Conservation (phyloP, 257 asterid genomes). For the Salvia hispanica region DNA sequence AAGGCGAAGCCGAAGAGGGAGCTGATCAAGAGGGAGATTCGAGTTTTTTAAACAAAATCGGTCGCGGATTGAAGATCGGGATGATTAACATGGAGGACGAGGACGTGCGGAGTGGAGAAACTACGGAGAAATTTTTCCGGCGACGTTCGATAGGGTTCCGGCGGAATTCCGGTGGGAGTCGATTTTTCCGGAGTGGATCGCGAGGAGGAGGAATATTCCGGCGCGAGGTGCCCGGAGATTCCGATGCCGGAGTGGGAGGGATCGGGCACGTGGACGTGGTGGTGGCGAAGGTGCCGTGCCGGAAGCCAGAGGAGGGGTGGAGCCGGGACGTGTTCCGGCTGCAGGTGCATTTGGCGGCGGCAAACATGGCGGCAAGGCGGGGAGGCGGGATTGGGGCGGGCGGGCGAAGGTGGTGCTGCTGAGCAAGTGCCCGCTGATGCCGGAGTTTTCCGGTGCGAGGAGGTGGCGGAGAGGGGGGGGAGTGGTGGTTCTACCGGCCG, state of each 20-base stretch:
- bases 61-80: constrained; percentile 58
- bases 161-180: constrained; percentile 67
- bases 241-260: constrained; percentile 64
- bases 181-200: constrained; percentile 93
- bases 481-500: constrained; percentile 80
- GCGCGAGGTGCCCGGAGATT: constrained; percentile 78
- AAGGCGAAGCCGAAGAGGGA: constrained; percentile 40
- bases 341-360: constrained; percentile 72
- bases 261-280: constrained; percentile 55
- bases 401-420: constrained; percentile 59
- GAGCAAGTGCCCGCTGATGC: constrained; percentile 80
- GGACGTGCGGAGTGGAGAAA: constrained; percentile 61
- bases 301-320: constrained; percentile 58
- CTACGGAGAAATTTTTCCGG: constrained; percentile 38
- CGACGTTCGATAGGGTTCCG: constrained; percentile 53
- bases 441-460: constrained; percentile 84
- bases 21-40: constrained; percentile 60
- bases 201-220: constrained; percentile 87
- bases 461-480: constrained; percentile 60
- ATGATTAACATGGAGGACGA: constrained; percentile 84
- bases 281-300: constrained; percentile 75
- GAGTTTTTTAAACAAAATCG: constrained; percentile 53
- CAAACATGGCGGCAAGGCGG: constrained; percentile 61
- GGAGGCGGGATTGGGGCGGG: constrained; percentile 55
- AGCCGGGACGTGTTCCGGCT: constrained; percentile 76